A percentile compares a stretch with the other conserved stretches of the same genome.
Evolutionary conservation across 768 basidiomycete genomes (phyloP).

Genomic region (Amanita fuliginea): DNA sequence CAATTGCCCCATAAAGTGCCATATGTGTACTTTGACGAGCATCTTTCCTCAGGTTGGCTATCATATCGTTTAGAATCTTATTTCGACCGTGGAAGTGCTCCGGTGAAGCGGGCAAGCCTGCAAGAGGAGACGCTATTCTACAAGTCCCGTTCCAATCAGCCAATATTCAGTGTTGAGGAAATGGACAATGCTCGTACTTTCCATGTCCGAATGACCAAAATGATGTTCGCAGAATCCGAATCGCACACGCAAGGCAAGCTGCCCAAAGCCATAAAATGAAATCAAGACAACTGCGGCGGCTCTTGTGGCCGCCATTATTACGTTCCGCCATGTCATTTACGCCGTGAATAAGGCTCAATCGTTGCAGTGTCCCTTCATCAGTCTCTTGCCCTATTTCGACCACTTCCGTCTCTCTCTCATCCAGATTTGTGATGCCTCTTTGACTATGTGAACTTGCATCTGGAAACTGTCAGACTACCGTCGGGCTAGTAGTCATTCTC

Average conservation of each 20-base stretch:
- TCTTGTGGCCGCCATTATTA: neutral
- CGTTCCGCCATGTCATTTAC: neutral
- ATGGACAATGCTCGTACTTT: no score
- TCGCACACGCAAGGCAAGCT: neutral
- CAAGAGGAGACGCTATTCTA: neutral
- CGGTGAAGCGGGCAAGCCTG: no score
- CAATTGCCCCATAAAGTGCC: neutral
- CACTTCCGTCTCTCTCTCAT: neutral
- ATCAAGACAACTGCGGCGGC: neutral
- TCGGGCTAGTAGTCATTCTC: neutral
- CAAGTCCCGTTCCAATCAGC: neutral
- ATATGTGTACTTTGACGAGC: neutral
- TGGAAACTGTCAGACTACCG: neutral
- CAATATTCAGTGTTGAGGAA: no score
- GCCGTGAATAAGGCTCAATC: neutral
- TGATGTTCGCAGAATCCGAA: no score
- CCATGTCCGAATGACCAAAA: no score
- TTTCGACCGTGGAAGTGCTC: neutral
- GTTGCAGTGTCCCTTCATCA: neutral
- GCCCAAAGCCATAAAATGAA: neutral
- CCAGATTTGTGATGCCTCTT: no score
- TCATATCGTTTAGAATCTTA: neutral
- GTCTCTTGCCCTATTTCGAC: neutral
- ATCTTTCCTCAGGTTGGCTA: neutral
- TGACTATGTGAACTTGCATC: neutral